Evolutionary conservation across 2,329 filamentous ascomycete genomes (phyloP).

Genomic region (Exophiala spinifera): DNA sequence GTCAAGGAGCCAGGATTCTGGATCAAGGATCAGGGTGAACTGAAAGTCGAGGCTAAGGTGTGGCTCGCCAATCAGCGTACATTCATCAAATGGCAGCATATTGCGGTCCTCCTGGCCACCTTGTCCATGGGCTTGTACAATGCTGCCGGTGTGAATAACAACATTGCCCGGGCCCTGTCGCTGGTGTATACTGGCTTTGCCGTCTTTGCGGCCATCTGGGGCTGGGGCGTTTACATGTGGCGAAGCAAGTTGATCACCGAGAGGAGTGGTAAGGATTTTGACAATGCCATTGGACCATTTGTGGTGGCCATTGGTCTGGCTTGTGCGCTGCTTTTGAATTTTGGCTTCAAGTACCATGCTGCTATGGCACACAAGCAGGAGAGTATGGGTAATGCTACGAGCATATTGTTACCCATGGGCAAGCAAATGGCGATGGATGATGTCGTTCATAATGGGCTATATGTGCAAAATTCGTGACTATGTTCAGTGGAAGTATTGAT

Average conservation of each 20-base stretch:
- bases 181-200: slow-evolving; percentile 79
- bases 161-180: slow-evolving; percentile 74
- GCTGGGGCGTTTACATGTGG: slow-evolving; percentile 75
- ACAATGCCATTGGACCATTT: slow-evolving; percentile 80
- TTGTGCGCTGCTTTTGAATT: slow-evolving; percentile 77
- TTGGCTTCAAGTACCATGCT: slow-evolving; percentile 65
- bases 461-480: neutral
- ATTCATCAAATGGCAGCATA: slow-evolving; percentile 98
- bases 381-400: neutral
- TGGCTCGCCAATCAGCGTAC: slow-evolving; percentile 98
- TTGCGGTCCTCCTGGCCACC: slow-evolving; percentile 79
- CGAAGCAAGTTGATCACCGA: slow-evolving; percentile 76
- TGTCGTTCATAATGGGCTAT: neutral
- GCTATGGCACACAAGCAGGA: slow-evolving; percentile 4
- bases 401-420: slow-evolving; percentile 1
- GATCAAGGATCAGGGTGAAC: slow-evolving; percentile 90
- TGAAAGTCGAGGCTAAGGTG: slow-evolving; percentile 94
- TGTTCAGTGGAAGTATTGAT: no score
- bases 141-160: slow-evolving; percentile 71
- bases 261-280: slow-evolving; percentile 87
- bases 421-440: neutral
- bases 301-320: slow-evolving; percentile 78
- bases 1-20: slow-evolving; percentile 80
- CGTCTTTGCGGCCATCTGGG: slow-evolving; percentile 80
- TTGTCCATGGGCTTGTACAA: slow-evolving; percentile 84